phyloP scores from a whole-genome alignment of 2,329 filamentous ascomycete genomes.

The Aspergillus sp. region DNA sequence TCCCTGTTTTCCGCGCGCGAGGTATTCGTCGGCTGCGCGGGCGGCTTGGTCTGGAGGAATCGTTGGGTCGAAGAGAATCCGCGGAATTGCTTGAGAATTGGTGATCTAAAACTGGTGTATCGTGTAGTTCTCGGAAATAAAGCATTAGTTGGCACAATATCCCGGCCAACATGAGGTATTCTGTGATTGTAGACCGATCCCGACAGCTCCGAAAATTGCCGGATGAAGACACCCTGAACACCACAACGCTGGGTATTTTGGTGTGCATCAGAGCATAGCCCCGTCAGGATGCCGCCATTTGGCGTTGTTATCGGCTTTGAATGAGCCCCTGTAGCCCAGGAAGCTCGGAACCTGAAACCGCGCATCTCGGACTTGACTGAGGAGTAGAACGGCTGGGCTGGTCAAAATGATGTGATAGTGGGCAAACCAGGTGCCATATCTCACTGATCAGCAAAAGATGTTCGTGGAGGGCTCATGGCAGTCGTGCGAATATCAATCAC shows the following conservation, averaged over 20 bases:
- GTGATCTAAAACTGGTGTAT: neutral
- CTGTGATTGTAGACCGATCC: slow-evolving; percentile 21
- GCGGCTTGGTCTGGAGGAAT: slow-evolving; percentile 27
- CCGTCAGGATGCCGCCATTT: slow-evolving; percentile 17
- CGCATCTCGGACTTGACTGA: slow-evolving; percentile 38
- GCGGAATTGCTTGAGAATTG: slow-evolving; percentile 15
- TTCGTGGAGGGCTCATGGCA: slow-evolving; percentile 20
- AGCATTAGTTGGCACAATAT: slow-evolving; percentile 14
- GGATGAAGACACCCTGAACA: slow-evolving; percentile 14
- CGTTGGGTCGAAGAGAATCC: slow-evolving; percentile 27
- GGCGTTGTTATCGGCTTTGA: slow-evolving; percentile 25
- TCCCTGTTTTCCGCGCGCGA: slow-evolving; percentile 31
- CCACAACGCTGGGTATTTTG: neutral
- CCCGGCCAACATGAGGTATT: slow-evolving; percentile 17
- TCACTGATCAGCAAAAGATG: slow-evolving; percentile 16
- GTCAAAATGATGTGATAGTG: slow-evolving; percentile 27
- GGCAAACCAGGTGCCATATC: slow-evolving; percentile 33
- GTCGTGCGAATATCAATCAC: slow-evolving; percentile 2
- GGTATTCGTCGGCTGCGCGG: slow-evolving; percentile 16
- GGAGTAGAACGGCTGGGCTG: slow-evolving; percentile 18
- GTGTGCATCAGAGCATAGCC: slow-evolving; percentile 18
- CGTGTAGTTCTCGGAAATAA: slow-evolving; percentile 16
- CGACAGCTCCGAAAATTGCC: slow-evolving; percentile 26
- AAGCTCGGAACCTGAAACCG: slow-evolving; percentile 40
- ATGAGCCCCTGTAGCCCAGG: slow-evolving; percentile 33